Percentiles rank a stretch among this genome's conserved stretches.
Evolutionary conservation across 331 rosid genomes (phyloP).

Genomic region (Quercus phellos): DNA sequence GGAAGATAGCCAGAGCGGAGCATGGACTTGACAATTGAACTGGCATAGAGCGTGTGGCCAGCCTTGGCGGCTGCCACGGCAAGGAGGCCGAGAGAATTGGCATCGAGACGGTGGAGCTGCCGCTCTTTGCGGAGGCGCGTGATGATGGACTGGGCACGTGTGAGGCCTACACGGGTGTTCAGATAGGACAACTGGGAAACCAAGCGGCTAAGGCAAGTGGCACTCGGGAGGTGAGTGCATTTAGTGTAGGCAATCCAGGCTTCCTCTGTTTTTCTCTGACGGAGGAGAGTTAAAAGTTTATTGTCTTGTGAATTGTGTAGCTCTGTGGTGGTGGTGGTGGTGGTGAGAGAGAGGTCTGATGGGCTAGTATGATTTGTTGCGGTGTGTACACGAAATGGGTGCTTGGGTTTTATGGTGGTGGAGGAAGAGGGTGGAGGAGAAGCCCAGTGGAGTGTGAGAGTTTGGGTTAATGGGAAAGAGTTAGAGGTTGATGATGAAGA

Average conservation of each 20-base stretch:
- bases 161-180: conserved; percentile 45
- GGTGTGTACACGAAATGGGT: conserved; percentile 18
- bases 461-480: conserved; percentile 16
- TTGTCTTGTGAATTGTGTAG: conserved; percentile 43
- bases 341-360: conserved; percentile 26
- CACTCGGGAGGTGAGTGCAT: conserved; percentile 51
- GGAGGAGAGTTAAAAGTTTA: conserved; percentile 55
- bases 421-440: conserved; percentile 35
- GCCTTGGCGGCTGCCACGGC: conserved; percentile 73
- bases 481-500: conserved; percentile 25
- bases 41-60: conserved; percentile 73
- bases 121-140: conserved; percentile 92
- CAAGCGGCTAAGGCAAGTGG: conserved; percentile 85
- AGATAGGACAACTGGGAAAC: conserved; percentile 68
- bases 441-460: conserved; percentile 24
- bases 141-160: conserved; percentile 86
- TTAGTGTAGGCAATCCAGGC: conserved; percentile 74
- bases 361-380: conserved; percentile 33
- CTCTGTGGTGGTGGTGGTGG: not conserved
- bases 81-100: conserved; percentile 85
- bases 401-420: conserved; percentile 20
- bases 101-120: conserved; percentile 90
- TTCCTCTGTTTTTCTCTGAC: conserved; percentile 75
- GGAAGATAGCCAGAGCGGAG: conserved; percentile 97
- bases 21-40: conserved; percentile 86